Conservation (phyloP, 2,329 filamentous ascomycete genomes). For the Colletotrichum sp. region DNA sequence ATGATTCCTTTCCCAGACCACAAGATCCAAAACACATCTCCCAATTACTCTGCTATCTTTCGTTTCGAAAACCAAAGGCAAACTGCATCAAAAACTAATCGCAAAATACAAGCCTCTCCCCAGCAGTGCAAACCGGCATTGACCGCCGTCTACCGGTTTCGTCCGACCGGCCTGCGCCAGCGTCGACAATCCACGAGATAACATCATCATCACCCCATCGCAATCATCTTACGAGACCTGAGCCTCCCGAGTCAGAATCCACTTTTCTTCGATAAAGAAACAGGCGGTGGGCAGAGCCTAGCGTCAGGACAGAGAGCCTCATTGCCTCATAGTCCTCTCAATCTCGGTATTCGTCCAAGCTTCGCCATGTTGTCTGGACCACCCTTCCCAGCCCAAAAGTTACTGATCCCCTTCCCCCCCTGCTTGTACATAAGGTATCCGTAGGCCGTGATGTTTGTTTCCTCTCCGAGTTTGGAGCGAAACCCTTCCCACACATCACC, state of each 20-base stretch:
- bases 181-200: not conserved
- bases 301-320: not conserved
- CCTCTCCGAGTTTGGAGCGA: conserved; percentile 16
- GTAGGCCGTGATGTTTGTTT: not conserved
- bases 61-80: not conserved
- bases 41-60: accelerated
- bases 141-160: not conserved
- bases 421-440: not conserved
- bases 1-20: not conserved
- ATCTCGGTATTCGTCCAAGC: conserved; percentile 8
- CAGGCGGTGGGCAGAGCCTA: not conserved
- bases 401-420: not conserved
- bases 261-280: not conserved
- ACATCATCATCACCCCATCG: conserved; percentile 19
- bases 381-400: not conserved
- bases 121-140: not conserved
- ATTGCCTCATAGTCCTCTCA: not conserved
- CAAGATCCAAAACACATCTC: not conserved
- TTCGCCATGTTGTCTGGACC: not conserved
- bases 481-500: not conserved
- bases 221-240: conserved; percentile 4
- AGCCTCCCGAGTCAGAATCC: conserved; percentile 15
- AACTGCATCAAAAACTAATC: not conserved
- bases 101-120: not conserved
- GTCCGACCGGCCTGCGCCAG: not conserved